Percentiles rank a stretch among this genome's conserved stretches.
phyloP scores from a whole-genome alignment of 1,284 basidiomycete genomes.

The Calocybe gambosa region DNA sequence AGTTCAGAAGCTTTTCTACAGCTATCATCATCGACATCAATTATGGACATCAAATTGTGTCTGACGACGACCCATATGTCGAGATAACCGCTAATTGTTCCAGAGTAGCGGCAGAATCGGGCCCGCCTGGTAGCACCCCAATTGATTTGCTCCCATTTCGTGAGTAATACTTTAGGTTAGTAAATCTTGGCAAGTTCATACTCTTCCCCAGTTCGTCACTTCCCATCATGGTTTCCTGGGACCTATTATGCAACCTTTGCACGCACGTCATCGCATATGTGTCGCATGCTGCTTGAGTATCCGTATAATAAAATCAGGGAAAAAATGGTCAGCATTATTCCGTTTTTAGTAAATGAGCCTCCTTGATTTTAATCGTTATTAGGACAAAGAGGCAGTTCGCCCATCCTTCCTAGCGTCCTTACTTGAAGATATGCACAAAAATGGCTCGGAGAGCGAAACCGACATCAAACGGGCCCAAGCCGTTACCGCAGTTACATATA shows the following conservation, averaged over 20 bases:
- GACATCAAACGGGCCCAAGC: background rate
- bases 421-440: background rate
- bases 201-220: slow-evolving; percentile 14
- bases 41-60: background rate
- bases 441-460: background rate
- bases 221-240: slow-evolving; percentile 23
- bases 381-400: too few relatives aligned
- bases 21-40: background rate
- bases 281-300: slow-evolving; percentile 10
- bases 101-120: slow-evolving; percentile 14
- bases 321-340: slow-evolving; percentile 20
- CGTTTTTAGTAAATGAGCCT: background rate
- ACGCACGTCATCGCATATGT: background rate
- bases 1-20: background rate
- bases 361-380: too few relatives aligned
- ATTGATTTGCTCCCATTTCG: slow-evolving; percentile 22
- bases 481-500: background rate
- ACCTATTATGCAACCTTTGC: slow-evolving; percentile 11
- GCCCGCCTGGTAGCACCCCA: slow-evolving; percentile 19
- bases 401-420: background rate
- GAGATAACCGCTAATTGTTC: slow-evolving; percentile 2
- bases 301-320: slow-evolving; percentile 13
- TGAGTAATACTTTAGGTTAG: slow-evolving; percentile 5
- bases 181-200: background rate
- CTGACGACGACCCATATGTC: background rate